These are phyloP conservation scores for Penicillium goetzii DNA, from an alignment of 495 filamentous ascomycete genomes.

Conservation along the genomic window DNA sequence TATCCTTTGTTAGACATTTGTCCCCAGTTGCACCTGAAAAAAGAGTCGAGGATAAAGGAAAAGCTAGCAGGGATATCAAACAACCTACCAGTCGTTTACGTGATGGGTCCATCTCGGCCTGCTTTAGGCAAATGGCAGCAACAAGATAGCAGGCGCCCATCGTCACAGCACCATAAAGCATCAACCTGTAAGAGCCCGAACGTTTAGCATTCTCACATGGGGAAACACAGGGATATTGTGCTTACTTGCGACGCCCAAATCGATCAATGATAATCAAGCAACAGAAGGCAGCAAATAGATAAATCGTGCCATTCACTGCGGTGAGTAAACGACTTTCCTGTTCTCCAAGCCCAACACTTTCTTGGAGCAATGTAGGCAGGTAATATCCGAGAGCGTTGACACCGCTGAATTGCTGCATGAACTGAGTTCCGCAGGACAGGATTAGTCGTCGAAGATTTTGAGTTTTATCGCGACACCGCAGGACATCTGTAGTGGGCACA, in stretches of 20 bases:
- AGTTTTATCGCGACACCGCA: neutral
- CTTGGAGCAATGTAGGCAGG: conserved; percentile 46
- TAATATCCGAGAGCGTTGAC: conserved; percentile 81
- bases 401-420: conserved; percentile 71
- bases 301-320: neutral
- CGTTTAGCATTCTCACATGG: neutral
- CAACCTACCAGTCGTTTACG: too few relatives aligned
- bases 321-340: neutral
- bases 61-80: too few relatives aligned
- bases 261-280: neutral
- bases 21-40: too few relatives aligned
- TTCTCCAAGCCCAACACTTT: neutral
- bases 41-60: too few relatives aligned
- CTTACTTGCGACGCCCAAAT: neutral
- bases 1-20: neutral
- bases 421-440: conserved; percentile 55
- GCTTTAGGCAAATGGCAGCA: too few relatives aligned
- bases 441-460: neutral
- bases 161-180: neutral
- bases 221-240: too few relatives aligned
- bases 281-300: neutral
- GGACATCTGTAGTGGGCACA: neutral
- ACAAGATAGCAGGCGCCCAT: too few relatives aligned
- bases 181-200: neutral
- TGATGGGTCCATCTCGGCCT: too few relatives aligned